Evolutionary conservation across 2,329 filamentous ascomycete species (phyloP), one percentile per base, ranked within the genome.

Genomic region (Seiridium cupressi): DNA sequence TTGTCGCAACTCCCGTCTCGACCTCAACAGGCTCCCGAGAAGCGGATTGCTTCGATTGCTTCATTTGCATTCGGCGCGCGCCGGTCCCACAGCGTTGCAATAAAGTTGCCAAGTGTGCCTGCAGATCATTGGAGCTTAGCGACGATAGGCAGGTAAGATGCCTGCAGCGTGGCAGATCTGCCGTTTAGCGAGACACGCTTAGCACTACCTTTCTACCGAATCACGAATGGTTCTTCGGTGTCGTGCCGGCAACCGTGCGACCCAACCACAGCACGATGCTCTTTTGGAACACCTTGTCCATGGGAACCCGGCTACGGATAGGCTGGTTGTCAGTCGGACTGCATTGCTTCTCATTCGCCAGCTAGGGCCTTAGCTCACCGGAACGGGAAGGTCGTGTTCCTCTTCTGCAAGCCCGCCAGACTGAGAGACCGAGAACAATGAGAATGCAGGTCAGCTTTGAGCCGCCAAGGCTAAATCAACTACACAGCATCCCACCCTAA

Each of bases 101-200:
- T 57, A 57, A 34, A 57, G 54, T 36, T 44, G 26, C 54, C 31
- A 46, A 44, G 34, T 10, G 42, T 35, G 40, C 31, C 32, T 46
- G 54, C 26, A 32, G 34, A 44, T 35, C 26, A 57, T n/a, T 8
- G 11, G 40, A 51, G 55, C 55, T 58, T 58, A 58, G 34, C 55
- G 46, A 58, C 44, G 55, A 58, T 58, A 58, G 55, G 55, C 55
- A 58, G 55, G 55, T 58, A 36, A 42, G 42, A 40, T 31, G 11
- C 32, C 8, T 51, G 46, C 44, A 31, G 7, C 44, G 49, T 59
- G 13, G 47, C 42, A 53, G 57, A 59, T 59, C 57, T 59, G 57
- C 57, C 57, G 57, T 49, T 49, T 31, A 44, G 57, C 49, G 57
- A 44, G 31, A 44, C 34, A 59, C 48, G 34, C 36, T 53, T 40